Conservation (phyloP, 2,329 filamentous ascomycete genomes). For the Bipolaris bicolor region DNA sequence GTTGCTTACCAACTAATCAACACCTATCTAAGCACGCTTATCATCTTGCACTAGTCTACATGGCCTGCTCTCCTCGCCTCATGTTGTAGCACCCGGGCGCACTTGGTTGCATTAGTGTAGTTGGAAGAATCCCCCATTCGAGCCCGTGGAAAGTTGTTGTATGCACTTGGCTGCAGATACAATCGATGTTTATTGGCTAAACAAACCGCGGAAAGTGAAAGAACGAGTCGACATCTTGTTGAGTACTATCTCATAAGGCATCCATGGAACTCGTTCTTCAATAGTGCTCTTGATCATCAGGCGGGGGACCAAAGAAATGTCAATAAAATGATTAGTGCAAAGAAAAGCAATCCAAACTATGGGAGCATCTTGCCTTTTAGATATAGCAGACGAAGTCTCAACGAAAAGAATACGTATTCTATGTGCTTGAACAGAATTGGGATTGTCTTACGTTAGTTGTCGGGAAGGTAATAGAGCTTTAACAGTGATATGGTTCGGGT, state of each 20-base stretch:
- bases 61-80: neutral
- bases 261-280: neutral
- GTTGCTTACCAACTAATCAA: neutral
- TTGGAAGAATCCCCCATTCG: neutral
- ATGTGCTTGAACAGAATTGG: too few species aligned
- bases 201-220: neutral
- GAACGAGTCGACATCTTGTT: neutral
- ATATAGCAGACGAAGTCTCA: too few species aligned
- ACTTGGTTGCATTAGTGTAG: neutral
- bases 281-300: neutral
- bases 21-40: neutral
- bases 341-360: too few species aligned
- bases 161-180: neutral
- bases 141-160: neutral
- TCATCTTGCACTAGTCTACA: neutral
- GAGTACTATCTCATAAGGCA: neutral
- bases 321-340: too few species aligned
- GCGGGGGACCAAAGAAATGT: too few species aligned
- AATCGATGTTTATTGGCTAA: neutral
- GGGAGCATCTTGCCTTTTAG: too few species aligned
- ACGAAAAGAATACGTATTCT: too few species aligned
- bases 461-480: too few species aligned
- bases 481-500: too few species aligned
- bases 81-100: neutral
- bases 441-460: too few species aligned